phyloP scores from a whole-genome alignment of 768 basidiomycete genomes.

The Kwoniella europaea region DNA sequence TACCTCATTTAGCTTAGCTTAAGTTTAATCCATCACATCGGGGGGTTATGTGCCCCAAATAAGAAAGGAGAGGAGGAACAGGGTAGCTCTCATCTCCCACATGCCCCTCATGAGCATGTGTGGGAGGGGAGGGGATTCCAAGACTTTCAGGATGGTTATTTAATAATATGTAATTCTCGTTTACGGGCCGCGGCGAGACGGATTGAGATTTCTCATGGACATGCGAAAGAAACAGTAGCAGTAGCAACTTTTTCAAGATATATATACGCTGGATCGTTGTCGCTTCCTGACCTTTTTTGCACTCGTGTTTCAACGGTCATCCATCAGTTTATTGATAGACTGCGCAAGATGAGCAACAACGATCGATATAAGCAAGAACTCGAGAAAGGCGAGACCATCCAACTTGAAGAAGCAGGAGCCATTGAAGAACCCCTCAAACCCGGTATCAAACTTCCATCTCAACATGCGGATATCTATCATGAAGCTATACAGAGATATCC shows the following conservation, averaged over 20 bases:
- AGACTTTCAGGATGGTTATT: neutral
- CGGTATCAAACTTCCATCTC: constrained; percentile 18
- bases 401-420: constrained; percentile 15
- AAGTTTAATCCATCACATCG: too few relatives aligned
- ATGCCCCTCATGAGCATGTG: neutral
- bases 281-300: too few relatives aligned
- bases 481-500: constrained; percentile 53
- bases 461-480: constrained; percentile 35
- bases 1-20: too few relatives aligned
- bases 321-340: neutral
- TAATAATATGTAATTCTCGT: neutral
- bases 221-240: too few relatives aligned
- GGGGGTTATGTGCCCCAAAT: too few relatives aligned
- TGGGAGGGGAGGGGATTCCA: neutral
- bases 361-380: constrained; percentile 6
- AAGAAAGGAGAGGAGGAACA: too few relatives aligned
- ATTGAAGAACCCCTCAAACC: constrained; percentile 20
- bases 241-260: neutral
- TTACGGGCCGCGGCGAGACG: too few relatives aligned
- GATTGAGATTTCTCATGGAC: too few relatives aligned
- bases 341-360: constrained; percentile 1
- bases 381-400: constrained; percentile 14
- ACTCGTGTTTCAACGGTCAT: too few relatives aligned
- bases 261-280: neutral
- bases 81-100: neutral